phyloP scores from a whole-genome alignment of 106 monocot genomes.

The Apostasia ramifera region DNA sequence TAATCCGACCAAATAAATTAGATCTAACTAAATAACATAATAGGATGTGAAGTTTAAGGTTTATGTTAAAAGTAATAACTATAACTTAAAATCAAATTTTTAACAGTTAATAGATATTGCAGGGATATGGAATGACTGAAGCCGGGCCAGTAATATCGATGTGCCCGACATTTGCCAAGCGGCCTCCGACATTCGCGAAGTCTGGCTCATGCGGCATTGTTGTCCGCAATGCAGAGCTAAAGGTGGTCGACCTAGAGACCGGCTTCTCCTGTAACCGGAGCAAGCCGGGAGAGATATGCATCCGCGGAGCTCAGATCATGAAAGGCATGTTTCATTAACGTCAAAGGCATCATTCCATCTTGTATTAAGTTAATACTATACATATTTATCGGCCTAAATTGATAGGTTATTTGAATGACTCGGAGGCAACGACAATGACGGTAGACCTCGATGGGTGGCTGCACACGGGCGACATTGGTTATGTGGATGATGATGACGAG shows the following conservation, averaged over 20 bases:
- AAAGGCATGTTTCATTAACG: slow-evolving; percentile 21
- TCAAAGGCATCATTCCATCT: neutral
- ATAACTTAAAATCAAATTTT: neutral
- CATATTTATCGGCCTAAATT: neutral
- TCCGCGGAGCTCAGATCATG: slow-evolving; percentile 71
- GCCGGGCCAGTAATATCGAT: slow-evolving; percentile 73
- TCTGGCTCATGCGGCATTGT: slow-evolving; percentile 60
- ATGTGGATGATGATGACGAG: slow-evolving; percentile 90
- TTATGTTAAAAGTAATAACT: neutral
- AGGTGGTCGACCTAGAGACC: slow-evolving; percentile 55
- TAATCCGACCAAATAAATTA: no score
- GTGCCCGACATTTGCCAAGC: slow-evolving; percentile 58
- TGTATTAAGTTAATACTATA: neutral
- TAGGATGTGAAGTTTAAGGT: neutral
- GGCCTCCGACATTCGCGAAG: slow-evolving; percentile 29
- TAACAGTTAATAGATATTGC: neutral
- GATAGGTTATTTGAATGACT: slow-evolving; percentile 80
- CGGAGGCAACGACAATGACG: slow-evolving; percentile 67
- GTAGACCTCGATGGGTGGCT: slow-evolving; percentile 90
- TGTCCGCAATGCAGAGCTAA: slow-evolving; percentile 65
- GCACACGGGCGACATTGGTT: slow-evolving; percentile 94
- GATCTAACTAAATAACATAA: no score
- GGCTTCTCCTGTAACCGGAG: slow-evolving; percentile 50
- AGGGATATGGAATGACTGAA: slow-evolving; percentile 87
- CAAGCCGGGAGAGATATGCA: slow-evolving; percentile 67